Evolutionary conservation across 345 rosid species (phyloP).

Genomic region (Camelina sativa): DNA sequence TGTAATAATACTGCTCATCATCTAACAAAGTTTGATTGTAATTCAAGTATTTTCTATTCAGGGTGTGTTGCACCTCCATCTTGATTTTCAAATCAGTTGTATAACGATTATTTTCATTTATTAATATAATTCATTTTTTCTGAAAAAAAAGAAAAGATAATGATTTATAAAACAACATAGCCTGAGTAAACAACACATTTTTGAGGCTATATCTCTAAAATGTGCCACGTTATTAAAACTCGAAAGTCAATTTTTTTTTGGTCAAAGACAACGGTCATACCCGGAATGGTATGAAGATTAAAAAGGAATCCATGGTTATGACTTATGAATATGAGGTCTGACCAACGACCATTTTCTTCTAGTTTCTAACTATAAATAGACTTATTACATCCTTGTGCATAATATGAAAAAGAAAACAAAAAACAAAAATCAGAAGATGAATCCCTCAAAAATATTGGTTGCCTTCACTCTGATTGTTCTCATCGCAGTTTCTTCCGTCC

Average conservation of each 20-base stretch:
- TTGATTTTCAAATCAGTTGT: too few species aligned
- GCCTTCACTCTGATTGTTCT: neutral
- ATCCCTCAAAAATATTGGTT: slow-evolving; percentile 6
- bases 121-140: too few species aligned
- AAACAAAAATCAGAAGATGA: slow-evolving; percentile 6
- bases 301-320: neutral
- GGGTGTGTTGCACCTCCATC: too few species aligned
- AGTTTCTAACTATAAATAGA: neutral
- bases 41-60: too few species aligned
- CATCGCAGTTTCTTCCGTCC: neutral
- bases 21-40: too few species aligned
- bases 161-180: too few species aligned
- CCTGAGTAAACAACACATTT: too few species aligned
- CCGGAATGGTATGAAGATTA: neutral
- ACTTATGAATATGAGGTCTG: neutral
- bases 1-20: too few species aligned
- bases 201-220: too few species aligned
- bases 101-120: too few species aligned
- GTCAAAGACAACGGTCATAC: neutral
- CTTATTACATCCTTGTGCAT: neutral
- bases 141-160: too few species aligned
- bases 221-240: neutral
- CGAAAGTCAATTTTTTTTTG: neutral
- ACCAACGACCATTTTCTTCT: neutral
- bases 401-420: neutral